Evolutionary conservation across 2,329 filamentous ascomycete species (phyloP).

Genomic region (Verticillium zaregamsianum): DNA sequence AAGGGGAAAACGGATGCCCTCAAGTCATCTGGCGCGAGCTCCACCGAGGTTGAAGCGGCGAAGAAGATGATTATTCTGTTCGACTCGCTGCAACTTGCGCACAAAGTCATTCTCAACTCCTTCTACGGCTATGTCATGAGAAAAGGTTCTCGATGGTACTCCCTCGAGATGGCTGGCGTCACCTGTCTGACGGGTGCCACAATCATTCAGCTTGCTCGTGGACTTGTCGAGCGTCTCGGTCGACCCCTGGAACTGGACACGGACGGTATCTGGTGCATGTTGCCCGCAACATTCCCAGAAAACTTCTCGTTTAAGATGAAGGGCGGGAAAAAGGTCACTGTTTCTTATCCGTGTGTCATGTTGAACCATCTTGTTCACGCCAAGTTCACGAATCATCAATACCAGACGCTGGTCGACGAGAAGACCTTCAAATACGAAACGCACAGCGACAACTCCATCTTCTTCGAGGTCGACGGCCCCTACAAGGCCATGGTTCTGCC

Average conservation of each 20-base stretch:
- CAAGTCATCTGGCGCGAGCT: constrained; percentile 74
- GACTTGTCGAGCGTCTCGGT: constrained; percentile 89
- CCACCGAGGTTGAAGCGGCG: constrained; percentile 78
- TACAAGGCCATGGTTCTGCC: constrained; percentile 97
- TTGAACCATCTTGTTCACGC: constrained; percentile 95
- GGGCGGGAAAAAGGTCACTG: constrained; percentile 92
- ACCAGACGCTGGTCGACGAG: constrained; percentile 81
- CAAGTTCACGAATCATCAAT: constrained; percentile 95
- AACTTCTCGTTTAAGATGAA: constrained; percentile 94
- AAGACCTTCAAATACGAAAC: constrained; percentile 87
- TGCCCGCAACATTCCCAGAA: constrained; percentile 92
- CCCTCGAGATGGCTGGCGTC: constrained; percentile 98
- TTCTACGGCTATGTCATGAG: constrained; percentile 99
- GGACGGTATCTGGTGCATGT: constrained; percentile 99
- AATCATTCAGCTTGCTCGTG: constrained; percentile 94
- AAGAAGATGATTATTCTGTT: constrained; percentile 99
- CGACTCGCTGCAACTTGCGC: constrained; percentile 91
- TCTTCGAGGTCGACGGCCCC: constrained; percentile 97
- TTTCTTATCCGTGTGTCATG: constrained; percentile 99
- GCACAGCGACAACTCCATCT: constrained; percentile 97
- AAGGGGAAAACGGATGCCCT: constrained; percentile 91
- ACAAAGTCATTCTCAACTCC: constrained; percentile 98
- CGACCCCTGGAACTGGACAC: constrained; percentile 92
- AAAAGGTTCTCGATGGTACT: constrained; percentile 98
- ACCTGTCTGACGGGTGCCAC: constrained; percentile 94